These are phyloP conservation scores for Syncephalastrum monosporum DNA, from an alignment of 371 early-diverging fungal genomes.

Conservation along the genomic window DNA sequence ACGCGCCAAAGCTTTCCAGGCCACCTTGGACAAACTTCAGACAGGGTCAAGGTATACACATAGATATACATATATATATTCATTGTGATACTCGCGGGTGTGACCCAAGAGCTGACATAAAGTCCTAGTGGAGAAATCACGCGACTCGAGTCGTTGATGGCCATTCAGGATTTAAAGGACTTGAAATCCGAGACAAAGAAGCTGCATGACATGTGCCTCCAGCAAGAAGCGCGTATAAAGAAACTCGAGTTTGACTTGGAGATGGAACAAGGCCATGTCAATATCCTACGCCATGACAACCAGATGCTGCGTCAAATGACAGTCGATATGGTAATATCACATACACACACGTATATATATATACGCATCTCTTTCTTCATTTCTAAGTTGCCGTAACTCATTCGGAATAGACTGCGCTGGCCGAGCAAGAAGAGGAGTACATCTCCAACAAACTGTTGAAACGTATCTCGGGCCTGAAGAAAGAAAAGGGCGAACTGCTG, in stretches of 20 bases:
- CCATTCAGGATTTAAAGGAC: slow-evolving; percentile 30
- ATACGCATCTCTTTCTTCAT: background rate
- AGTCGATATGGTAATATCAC: slow-evolving; percentile 56
- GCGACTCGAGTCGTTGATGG: slow-evolving; percentile 26
- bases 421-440: slow-evolving; percentile 74
- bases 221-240: slow-evolving; percentile 51
- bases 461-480: slow-evolving; percentile 65
- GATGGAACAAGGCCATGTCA: slow-evolving; percentile 68
- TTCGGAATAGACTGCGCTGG: slow-evolving; percentile 49
- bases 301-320: slow-evolving; percentile 59
- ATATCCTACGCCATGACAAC: slow-evolving; percentile 67
- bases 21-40: slow-evolving; percentile 34
- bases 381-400: background rate
- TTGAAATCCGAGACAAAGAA: slow-evolving; percentile 38
- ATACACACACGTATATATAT: background rate
- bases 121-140: slow-evolving; percentile 17
- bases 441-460: slow-evolving; percentile 68
- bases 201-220: slow-evolving; percentile 35
- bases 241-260: slow-evolving; percentile 66
- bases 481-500: slow-evolving; percentile 68
- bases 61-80: no score
- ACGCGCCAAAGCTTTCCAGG: slow-evolving; percentile 42
- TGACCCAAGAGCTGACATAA: no score
- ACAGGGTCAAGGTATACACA: slow-evolving; percentile 23
- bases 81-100: background rate